Conservation (phyloP, 192 early-diverging fungal genomes). For the Podila epigama region DNA sequence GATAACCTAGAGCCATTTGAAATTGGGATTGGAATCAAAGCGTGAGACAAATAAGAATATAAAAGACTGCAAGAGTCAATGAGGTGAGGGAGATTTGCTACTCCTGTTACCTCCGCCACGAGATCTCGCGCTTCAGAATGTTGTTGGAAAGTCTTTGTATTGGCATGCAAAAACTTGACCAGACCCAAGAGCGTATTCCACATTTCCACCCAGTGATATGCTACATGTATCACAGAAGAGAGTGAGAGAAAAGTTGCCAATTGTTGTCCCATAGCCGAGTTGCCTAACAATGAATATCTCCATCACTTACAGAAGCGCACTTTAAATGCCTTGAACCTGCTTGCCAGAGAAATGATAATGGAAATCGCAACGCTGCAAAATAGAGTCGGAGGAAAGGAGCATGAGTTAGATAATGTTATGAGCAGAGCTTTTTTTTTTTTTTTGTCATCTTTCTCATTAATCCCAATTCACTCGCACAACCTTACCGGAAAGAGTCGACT, state of each 20-base stretch:
- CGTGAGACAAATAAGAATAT: too few species aligned
- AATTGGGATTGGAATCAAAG: too few species aligned
- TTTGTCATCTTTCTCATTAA: too few species aligned
- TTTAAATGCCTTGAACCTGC: constrained; percentile 28
- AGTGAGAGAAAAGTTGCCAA: not conserved
- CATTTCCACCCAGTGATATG: constrained; percentile 63
- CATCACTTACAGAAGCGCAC: constrained; percentile 38
- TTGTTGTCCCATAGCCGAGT: not conserved
- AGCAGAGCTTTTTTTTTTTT: too few species aligned
- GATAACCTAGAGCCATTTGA: constrained; percentile 47
- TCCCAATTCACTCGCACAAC: too few species aligned
- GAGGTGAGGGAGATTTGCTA: not conserved
- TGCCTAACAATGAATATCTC: not conserved
- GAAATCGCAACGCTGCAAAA: constrained; percentile 21
- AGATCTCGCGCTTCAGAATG: constrained; percentile 38
- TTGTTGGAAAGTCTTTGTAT: constrained; percentile 44
- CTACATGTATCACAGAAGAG: constrained; percentile 12
- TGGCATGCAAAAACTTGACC: constrained; percentile 51
- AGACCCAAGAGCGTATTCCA: constrained; percentile 59
- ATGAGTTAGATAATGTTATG: constrained; percentile 15
- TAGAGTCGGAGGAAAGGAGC: not conserved
- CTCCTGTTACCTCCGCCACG: constrained; percentile 42
- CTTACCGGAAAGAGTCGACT: constrained; percentile 55
- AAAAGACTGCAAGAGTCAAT: not conserved
- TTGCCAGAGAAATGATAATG: constrained; percentile 26